Evolutionary conservation across 2,329 filamentous ascomycete species (phyloP), one percentile per base, ranked within the genome.

Genomic region (Ophidiomyces ophidiicola): DNA sequence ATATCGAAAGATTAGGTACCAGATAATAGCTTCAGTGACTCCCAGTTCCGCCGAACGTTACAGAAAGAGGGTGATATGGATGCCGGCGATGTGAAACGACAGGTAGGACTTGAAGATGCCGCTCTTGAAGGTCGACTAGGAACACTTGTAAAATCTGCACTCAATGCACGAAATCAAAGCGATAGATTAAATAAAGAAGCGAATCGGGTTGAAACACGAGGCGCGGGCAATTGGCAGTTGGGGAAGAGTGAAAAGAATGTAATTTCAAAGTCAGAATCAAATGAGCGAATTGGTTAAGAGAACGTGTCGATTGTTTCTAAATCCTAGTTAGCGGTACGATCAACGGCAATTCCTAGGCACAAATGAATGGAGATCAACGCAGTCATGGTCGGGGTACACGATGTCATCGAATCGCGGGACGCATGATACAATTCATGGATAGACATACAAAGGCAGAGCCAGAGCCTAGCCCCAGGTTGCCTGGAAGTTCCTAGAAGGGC

Each of bases 11-110:
- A 5, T 32, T 11, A 12, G 20, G 33, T 26, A 18, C 10, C 20
- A 8, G 29, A n/a, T 19, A 18, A 20, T 10, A 26, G 30, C 32
- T 15, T 15, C 20, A 12, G 14, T 15, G 6, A 19, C 26, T 14
- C 26, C 36, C 20, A 29, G 36, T 19, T 39, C 28, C 32, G 32
- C 29, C 36, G 29, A 29, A 21, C 14, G 28, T 34, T 34, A n/a
- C 28, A 15, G 12, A n/a, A 14, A 14, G 14, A 6, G 28, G 12
- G 28, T 14, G 28, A 20, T 8, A 10, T 20, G 15, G 19, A 4
- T n/a, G n/a, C n/a, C n/a, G n/a, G n/a, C n/a, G 6, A 28, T 15
- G 34, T 29, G 34, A 29, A 36, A 29, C 34, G 34, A 11, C 24
- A n/a, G n/a, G 24, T 21, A 8, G 4, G 10, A 15, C 10, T 12